A percentile compares a stretch with the other conserved stretches of the same genome.
These are phyloP conservation scores for Candida schatavii DNA, from an alignment of 805 yeast genomes.

Conservation along the genomic window DNA sequence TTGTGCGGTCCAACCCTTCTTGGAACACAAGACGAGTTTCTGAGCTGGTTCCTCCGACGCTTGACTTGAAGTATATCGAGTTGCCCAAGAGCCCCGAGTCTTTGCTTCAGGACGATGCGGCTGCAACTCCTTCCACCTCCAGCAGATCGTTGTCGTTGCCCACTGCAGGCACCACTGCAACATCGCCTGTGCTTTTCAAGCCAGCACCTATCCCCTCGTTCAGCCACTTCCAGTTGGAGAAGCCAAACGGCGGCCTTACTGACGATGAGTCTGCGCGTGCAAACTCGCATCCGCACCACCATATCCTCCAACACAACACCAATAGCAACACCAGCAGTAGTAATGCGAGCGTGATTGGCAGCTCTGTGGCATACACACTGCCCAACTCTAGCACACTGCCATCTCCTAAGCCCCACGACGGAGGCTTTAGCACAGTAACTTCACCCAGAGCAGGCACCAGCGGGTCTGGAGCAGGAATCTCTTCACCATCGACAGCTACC, in stretches of 20 bases:
- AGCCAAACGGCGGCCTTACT: background rate
- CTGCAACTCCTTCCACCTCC: background rate
- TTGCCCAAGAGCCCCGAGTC: conserved; percentile 6
- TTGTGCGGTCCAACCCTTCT: conserved; percentile 19
- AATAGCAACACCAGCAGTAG: no score
- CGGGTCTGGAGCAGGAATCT: no score
- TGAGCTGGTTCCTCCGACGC: conserved; percentile 17
- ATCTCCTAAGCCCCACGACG: background rate
- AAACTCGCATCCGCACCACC: no score
- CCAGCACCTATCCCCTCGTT: conserved; percentile 1
- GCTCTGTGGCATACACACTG: background rate
- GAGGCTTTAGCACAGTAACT: no score
- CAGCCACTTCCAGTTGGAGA: conserved; percentile 3
- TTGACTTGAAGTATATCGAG: conserved; percentile 2
- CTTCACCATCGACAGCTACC: background rate
- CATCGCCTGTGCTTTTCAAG: conserved; percentile 2
- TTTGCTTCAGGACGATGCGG: background rate
- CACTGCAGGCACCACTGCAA: background rate
- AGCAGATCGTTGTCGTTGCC: background rate
- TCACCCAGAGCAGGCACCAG: no score
- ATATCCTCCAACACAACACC: no score
- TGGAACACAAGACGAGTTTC: conserved; percentile 15
- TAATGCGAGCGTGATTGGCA: no score
- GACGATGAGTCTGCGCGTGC: no score
- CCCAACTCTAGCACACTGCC: conserved; percentile 3